A percentile compares a stretch with the other conserved stretches of the same genome.
These are phyloP conservation scores for Hypericum perforatum DNA, from an alignment of 345 rosid genomes.

Conservation along the genomic window DNA sequence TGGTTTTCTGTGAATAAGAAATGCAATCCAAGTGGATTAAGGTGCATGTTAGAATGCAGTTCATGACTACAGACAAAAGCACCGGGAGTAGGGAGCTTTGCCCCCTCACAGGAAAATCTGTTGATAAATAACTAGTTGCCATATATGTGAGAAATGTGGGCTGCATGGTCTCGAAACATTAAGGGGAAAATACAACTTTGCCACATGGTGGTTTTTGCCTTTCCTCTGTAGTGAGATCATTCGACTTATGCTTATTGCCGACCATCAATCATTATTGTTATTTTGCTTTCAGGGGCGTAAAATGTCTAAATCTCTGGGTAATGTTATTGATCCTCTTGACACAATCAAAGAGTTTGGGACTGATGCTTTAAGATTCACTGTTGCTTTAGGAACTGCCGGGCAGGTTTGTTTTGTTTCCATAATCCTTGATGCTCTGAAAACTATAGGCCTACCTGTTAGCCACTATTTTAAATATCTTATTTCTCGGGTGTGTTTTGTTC, in stretches of 20 bases:
- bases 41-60: background rate
- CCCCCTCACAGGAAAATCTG: too few relatives aligned
- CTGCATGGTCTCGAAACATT: too few relatives aligned
- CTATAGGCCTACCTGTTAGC: slow-evolving; percentile 4
- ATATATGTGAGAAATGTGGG: too few relatives aligned
- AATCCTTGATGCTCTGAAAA: slow-evolving; percentile 3
- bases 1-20: background rate
- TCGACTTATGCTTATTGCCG: too few relatives aligned
- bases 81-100: too few relatives aligned
- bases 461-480: background rate
- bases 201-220: too few relatives aligned
- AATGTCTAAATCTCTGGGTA: slow-evolving; percentile 92
- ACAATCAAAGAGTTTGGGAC: slow-evolving; percentile 90
- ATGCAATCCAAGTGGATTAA: background rate
- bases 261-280: slow-evolving; percentile 1
- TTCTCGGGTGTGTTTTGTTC: slow-evolving; percentile 9
- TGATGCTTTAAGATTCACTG: slow-evolving; percentile 84
- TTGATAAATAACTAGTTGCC: too few relatives aligned
- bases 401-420: slow-evolving; percentile 51
- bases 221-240: too few relatives aligned
- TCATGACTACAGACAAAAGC: too few relatives aligned
- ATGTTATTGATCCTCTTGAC: slow-evolving; percentile 88
- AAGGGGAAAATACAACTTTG: too few relatives aligned
- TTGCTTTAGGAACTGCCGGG: slow-evolving; percentile 96
- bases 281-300: slow-evolving; percentile 86